phyloP scores from a whole-genome alignment of 805 yeast genomes.

The Candida awuae region DNA sequence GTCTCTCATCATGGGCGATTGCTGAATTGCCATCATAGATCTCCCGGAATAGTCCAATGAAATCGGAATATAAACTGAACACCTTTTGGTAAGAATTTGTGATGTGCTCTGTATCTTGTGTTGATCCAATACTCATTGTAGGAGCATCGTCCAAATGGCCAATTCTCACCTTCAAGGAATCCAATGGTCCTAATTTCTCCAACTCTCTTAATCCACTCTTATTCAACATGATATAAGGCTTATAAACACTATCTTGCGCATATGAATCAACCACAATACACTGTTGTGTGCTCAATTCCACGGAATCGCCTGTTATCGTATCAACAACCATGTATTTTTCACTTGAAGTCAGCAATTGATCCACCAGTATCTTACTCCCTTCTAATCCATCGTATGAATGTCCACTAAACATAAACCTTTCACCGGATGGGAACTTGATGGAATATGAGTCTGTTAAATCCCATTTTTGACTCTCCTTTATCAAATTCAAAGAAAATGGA shows the following conservation, averaged over 20 bases:
- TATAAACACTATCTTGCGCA: slow-evolving; percentile 16
- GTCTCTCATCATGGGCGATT: no score
- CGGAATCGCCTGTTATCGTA: slow-evolving; percentile 11
- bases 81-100: neutral
- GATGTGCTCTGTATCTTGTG: neutral
- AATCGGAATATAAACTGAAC: neutral
- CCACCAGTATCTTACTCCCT: slow-evolving; percentile 18
- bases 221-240: slow-evolving; percentile 34
- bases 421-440: slow-evolving; percentile 7
- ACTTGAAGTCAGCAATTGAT: slow-evolving; percentile 25
- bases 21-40: no score
- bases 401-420: slow-evolving; percentile 4
- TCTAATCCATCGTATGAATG: slow-evolving; percentile 15
- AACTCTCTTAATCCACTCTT: slow-evolving; percentile 27
- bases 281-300: slow-evolving; percentile 31
- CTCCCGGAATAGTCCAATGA: neutral
- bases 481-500: neutral
- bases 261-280: slow-evolving; percentile 34
- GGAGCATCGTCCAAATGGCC: neutral
- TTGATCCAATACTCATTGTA: no score
- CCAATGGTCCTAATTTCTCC: slow-evolving; percentile 2
- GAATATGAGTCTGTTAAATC: neutral
- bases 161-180: neutral
- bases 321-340: slow-evolving; percentile 21
- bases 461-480: neutral